Base-by-base conservation (phyloP, 768 basidiomycete genomes). In the Podaxis sp. region DNA sequence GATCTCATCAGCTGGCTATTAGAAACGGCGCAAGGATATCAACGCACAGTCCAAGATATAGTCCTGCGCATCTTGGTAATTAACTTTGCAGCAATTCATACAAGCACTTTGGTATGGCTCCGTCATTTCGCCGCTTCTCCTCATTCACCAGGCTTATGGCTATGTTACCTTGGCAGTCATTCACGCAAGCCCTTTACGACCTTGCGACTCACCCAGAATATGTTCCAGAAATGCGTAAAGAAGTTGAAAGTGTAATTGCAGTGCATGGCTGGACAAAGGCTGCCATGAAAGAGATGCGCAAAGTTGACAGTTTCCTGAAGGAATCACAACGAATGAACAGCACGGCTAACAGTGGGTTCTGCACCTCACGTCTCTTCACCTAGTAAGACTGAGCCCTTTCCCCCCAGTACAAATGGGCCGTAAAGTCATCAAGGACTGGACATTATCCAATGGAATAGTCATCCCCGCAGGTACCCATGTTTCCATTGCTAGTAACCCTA, bases 1-100 rank as follows among this genome's bases (percentile, higher is more conserved):
- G 81, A 84, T 64, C 66, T 80, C 40, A 73, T 83, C 4, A 74
- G 73, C 43, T 84, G 82, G 82, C 66, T 82, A 6, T 67, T 83
- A 43, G 79, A 78, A 38, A 69, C 70, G 15, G 77, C 78, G 0
- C 52, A 69, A 29, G 74, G 69, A 25, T 52, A 70, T 3, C 73
- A 76, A 57, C 67, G 71, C 19, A 73, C 71, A 0, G 58, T 75
- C 8, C 67, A 67, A 19, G 72, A 72, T 15, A 5, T 63, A 8
- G 50, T 41, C n/a, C 43, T 54, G 29, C 69, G 74, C 27, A 63
- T 80, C 0, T 67, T 80, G 1, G 36, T 69, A 3, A 55, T 77
- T 24, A 80, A 81, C 67, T 73, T 79, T 51, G 77, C 75, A 0
- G 72, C 77, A 2, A 77, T 73, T 25, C 80, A 81, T 63, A 82